Base-by-base conservation (phyloP, 228 moss, liverwort and hornwort genomes). In the Sphagnum fallax region DNA sequence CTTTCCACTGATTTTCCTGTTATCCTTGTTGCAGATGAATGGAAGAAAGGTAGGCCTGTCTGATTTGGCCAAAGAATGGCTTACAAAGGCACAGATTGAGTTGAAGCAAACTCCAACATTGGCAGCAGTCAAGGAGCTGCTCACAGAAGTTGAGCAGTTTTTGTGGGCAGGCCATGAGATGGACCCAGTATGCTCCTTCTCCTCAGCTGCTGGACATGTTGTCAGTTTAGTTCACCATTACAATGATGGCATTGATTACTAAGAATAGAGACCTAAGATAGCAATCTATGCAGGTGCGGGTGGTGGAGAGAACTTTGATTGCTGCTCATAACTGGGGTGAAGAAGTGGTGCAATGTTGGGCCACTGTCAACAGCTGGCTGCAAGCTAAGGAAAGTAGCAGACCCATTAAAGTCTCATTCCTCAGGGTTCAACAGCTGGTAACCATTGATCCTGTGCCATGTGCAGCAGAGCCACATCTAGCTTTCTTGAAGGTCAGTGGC, bases 111-210 rank as follows among this genome's bases (percentile, higher is more conserved):
- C 79, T 5, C 84, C 84, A 60, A 80, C 91, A 58, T 74, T 88
- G 59, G 89, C 83, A 66, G 78, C 81, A 53, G 76, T 96, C 67
- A 89, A 91, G 70, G 80, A 78, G n/a, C 70, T 88, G 75, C 83
- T 96, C 8, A 71, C 48, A 53, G 92, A 90, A 53, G 82, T 89
- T n/a, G 86, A 96, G 71, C 91, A 96, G 74, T 96, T 93, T 67
- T 61, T 93, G 66, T 96, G 96, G 96, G 96, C 83, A 52, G 96
- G 96, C 15, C 96, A 93, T 82, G 96, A 93, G 75, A 88, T 96
- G 93, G 96, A 91, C 74, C 69, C 79, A 84, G 96, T 93, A 71
- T 63, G 86, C 77, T 51, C 32, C 32, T 32, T 32, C 32, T 32
- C 32, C 32, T 32, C 32, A 32, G 32, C 32, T 32, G 32, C 32